Conservation (phyloP, 1,284 basidiomycete species). For the Inonotus obliquus region DNA sequence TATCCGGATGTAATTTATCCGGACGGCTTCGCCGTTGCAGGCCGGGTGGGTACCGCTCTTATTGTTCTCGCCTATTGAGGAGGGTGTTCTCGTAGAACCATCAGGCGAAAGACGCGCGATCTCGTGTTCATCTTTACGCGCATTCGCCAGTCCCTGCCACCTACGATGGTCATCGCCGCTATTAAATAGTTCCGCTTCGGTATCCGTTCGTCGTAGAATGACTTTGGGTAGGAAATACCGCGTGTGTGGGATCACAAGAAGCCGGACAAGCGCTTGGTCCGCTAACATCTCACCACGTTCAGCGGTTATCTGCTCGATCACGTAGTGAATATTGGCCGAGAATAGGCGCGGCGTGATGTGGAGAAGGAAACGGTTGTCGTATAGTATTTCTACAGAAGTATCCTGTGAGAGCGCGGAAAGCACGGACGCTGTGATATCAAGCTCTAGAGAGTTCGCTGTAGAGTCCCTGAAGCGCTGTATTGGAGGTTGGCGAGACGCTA, state of each 20-base stretch:
- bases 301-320: neutral
- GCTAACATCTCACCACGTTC: neutral
- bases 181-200: neutral
- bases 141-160: slow-evolving; percentile 4
- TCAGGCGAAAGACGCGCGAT: slow-evolving; percentile 14
- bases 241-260: slow-evolving; percentile 13
- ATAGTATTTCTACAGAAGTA: slow-evolving; percentile 17
- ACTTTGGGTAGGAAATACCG: slow-evolving; percentile 15
- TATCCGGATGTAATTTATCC: slow-evolving; percentile 14
- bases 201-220: slow-evolving; percentile 7
- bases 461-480: slow-evolving; percentile 1
- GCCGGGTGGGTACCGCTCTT: slow-evolving; percentile 3
- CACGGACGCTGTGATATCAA: slow-evolving; percentile 17
- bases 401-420: neutral
- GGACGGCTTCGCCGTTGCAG: slow-evolving; percentile 4
- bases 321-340: slow-evolving; percentile 1
- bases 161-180: neutral
- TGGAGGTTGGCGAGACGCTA: slow-evolving; percentile 24
- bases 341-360: slow-evolving; percentile 10
- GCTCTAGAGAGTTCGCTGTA: slow-evolving; percentile 4
- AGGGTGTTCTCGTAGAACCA: slow-evolving; percentile 9
- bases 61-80: slow-evolving; percentile 16
- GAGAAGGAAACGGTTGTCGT: slow-evolving; percentile 23
- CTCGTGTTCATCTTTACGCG: slow-evolving; percentile 5
- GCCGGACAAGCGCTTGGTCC: neutral